Base-by-base conservation (phyloP, 768 basidiomycete species). In the Postia placenta region DNA sequence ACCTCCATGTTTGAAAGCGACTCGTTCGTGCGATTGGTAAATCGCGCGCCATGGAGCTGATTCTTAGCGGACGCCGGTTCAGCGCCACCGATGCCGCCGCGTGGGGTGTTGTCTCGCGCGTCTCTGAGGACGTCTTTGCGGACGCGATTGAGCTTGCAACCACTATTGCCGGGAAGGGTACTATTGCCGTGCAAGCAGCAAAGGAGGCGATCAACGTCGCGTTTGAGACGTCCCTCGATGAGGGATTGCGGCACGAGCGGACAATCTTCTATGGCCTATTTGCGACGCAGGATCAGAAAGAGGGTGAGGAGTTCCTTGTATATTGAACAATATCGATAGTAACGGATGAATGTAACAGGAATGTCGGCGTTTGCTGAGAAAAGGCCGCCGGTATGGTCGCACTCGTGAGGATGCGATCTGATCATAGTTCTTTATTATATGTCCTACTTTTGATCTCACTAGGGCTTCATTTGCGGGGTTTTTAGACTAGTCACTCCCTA, bases 201-300 rank as follows among this genome's bases (percentile, higher is more conserved):
- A 98, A 99, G 70, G 95, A 98, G 67, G 90, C 87, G 2, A 90
- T 98, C 56, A 95, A 96, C 65, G 87, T 83, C 39, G 94, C 92
- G 19, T 87, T 83, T 56, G 92, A 99, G 58, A 65, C 91, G 56
- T 75, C 79, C 5, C 74, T 99, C 39, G 68, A 76, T 4, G 88
- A 96, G 60, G 96, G 95, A 0, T 64, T 98, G 56, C 75, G 81
- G 51, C 85, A 92, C 56, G 96, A 98, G 68, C 76, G 92, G 52
- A 74, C 92, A 53, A 69, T 93, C 37, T 98, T 98, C 84, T 88
- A 97, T 57, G 75, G 81, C 35, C 69, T 93, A 50, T 98, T 99
- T 59, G 92, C 92, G 4, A 96, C 96, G 15, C 79, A 84, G 46
- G 93, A 95, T 64, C 92, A 94, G 70, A 94, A 94, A 73, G 93